phyloP scores from a whole-genome alignment of 2,329 filamentous ascomycete species.

The Xylaria sp. region DNA sequence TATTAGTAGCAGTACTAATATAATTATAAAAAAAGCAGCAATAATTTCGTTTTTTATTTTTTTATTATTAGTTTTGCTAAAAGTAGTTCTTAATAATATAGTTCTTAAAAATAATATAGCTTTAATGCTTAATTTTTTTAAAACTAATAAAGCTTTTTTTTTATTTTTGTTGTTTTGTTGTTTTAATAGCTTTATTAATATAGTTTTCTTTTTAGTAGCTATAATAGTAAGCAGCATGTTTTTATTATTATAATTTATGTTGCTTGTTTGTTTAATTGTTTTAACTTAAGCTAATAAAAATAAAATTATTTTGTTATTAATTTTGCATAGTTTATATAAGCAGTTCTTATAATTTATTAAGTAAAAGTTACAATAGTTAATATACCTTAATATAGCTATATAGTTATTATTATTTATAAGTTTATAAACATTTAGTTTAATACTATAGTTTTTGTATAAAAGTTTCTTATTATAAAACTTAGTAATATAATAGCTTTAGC shows the following conservation, averaged over 20 bases:
- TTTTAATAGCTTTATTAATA: neutral
- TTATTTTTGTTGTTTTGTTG: no score
- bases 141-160: neutral
- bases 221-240: no score
- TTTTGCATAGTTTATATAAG: conserved; percentile 1
- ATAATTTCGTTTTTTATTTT: neutral
- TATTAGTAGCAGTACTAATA: neutral
- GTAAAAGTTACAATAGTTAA: conserved; percentile 6
- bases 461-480: conserved; percentile 8
- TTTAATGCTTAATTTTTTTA: neutral
- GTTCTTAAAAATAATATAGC: neutral
- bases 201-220: neutral
- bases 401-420: conserved; percentile 16
- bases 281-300: conserved; percentile 16
- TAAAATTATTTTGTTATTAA: conserved; percentile 15
- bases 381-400: neutral
- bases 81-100: neutral
- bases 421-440: conserved; percentile 11
- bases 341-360: conserved; percentile 13
- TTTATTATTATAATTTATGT: conserved; percentile 8
- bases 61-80: neutral
- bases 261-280: neutral
- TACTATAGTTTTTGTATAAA: conserved; percentile 15
- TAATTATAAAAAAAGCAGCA: no score
- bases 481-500: conserved; percentile 6